Base-by-base conservation (phyloP, 495 filamentous ascomycete species). In the Talaromyces ruber region DNA sequence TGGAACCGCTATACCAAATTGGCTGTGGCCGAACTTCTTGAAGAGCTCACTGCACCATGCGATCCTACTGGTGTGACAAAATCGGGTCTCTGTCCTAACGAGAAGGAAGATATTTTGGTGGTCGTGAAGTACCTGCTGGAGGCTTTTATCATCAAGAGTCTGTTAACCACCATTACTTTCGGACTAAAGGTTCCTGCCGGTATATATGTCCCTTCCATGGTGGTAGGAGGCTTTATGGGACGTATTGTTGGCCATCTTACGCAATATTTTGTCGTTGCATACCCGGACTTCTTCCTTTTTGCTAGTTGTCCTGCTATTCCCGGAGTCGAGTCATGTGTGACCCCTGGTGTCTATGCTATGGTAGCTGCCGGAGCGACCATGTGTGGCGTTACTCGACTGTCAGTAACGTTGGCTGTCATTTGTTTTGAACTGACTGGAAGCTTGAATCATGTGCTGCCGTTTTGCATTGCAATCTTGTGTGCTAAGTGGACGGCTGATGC, bases 401-500 rank as follows among this genome's bases (percentile, higher is more conserved):
- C 94, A 0, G 92, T 98, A 11, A 97, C 94, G 1, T 83, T 98
- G 0, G 91, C 92, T 12, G 91, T 98, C 66, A 97, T 98, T 65
- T 80, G 97, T 0, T 98, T 98, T 68, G 94, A 98, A 71, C 76
- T 98, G 55, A 98, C 94, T 0, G 94, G 94, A 60, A 95, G 90
- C 74, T 73, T 98, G 22, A 88, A 97, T 67, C 94, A 98, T 65
- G 94, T 98, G 26, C 80, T 98, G 0, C 94, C 94, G 0, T 98
- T 98, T 72, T 97, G 92, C 1, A 73, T 98, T 47, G 89, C 90
- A 7, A 88, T 98, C 22, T 82, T 97, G 14, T 93, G 96, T 34
- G 87, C 92, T 45, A 98, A 98, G 74, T 98, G 94, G 94, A 97
- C 93, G 0, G 94, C 94, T 0, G 94, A 98, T 72, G 93, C 93